phyloP scores from a whole-genome alignment of 1,284 basidiomycete genomes.

The Leccinum subfulvum region DNA sequence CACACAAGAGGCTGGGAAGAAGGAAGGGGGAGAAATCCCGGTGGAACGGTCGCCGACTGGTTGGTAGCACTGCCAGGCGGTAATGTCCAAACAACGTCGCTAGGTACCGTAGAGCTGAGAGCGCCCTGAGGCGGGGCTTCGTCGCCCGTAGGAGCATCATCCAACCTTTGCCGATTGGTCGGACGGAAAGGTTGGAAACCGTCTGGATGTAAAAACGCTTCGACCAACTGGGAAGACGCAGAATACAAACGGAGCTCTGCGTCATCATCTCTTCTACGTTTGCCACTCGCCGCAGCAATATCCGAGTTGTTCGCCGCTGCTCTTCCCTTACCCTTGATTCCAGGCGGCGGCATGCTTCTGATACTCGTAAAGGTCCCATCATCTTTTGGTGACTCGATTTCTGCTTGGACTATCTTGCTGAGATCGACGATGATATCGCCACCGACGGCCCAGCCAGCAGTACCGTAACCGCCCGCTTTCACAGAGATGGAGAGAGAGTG shows the following conservation, averaged over 20 bases:
- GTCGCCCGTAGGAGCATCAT: slow-evolving; percentile 16
- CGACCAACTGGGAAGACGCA: slow-evolving; percentile 52
- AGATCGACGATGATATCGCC: slow-evolving; percentile 85
- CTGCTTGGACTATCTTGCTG: slow-evolving; percentile 60
- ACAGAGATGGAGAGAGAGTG: slow-evolving; percentile 76
- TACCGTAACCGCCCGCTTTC: slow-evolving; percentile 87
- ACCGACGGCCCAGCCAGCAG: slow-evolving; percentile 82
- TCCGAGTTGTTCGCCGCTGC: slow-evolving; percentile 15
- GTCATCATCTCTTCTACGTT: slow-evolving; percentile 58
- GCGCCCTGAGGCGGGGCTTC: slow-evolving; percentile 10
- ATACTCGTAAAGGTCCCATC: slow-evolving; percentile 58
- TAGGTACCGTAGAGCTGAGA: slow-evolving; percentile 1
- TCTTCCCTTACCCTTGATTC: slow-evolving; percentile 54
- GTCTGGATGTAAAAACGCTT: slow-evolving; percentile 48
- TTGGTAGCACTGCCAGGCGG: not conserved
- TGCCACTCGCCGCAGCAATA: slow-evolving; percentile 33
- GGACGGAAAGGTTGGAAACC: slow-evolving; percentile 37
- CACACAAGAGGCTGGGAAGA: not conserved
- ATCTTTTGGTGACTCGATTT: slow-evolving; percentile 58
- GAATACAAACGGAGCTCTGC: slow-evolving; percentile 51
- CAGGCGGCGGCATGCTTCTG: slow-evolving; percentile 46
- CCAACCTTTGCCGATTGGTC: slow-evolving; percentile 44
- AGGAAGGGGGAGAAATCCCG: not conserved
- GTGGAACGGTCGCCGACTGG: not conserved
- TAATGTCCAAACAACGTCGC: not conserved